Percentiles rank a stretch among this genome's conserved stretches.
These are phyloP conservation scores for Suillus paluster DNA, from an alignment of 768 basidiomycete genomes.

Conservation along the genomic window DNA sequence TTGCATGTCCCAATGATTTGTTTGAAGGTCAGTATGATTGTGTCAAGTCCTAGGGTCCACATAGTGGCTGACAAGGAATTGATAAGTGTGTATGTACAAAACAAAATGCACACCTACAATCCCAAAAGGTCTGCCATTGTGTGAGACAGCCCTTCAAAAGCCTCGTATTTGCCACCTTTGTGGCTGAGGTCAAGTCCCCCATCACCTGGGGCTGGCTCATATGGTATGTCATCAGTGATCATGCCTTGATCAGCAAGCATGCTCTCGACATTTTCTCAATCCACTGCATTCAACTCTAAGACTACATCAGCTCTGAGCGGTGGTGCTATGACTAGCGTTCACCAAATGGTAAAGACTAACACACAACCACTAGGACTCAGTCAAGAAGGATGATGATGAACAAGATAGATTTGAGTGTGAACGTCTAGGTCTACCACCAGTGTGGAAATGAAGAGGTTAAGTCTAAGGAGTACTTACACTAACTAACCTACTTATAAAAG, in stretches of 20 bases:
- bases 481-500: no score
- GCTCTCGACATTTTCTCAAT: not conserved
- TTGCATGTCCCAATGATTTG: slow-evolving; percentile 21
- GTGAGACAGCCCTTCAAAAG: not conserved
- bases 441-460: no score
- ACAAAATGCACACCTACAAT: not conserved
- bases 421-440: no score
- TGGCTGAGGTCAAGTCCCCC: slow-evolving; percentile 12
- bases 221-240: not conserved
- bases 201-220: slow-evolving; percentile 3
- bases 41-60: not conserved
- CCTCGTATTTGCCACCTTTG: slow-evolving; percentile 3
- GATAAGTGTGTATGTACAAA: not conserved
- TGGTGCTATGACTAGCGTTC: no score
- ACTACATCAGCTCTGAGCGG: no score
- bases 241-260: no score
- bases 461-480: no score
- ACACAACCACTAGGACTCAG: no score
- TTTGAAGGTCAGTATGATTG: slow-evolving; percentile 23
- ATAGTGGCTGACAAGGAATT: not conserved
- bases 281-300: no score
- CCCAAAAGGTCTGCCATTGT: not conserved
- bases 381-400: no score
- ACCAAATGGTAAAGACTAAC: no score
- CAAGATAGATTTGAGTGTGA: no score